Evolutionary conservation across 306 rosid species (phyloP).

Genomic region (Medicago ruthenica): DNA sequence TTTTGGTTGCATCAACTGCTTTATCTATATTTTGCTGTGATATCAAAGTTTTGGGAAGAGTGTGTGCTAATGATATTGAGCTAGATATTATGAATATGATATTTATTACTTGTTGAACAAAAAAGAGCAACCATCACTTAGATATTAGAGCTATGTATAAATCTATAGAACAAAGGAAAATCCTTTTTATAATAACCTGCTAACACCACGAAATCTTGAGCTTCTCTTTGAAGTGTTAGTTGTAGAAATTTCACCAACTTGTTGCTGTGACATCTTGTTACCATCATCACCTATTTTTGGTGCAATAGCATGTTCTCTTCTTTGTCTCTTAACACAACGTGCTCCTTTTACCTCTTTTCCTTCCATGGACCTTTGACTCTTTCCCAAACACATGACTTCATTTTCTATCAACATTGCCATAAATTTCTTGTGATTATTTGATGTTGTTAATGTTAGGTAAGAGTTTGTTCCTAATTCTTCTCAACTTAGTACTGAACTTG

Average conservation of each 20-base stretch:
- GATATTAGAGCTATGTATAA: no score
- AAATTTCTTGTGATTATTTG: slow-evolving; percentile 29
- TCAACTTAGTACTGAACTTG: slow-evolving; percentile 10
- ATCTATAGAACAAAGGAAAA: no score
- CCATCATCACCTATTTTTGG: background rate
- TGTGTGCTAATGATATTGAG: no score
- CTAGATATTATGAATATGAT: no score
- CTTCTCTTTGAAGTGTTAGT: slow-evolving; percentile 70
- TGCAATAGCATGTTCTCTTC: slow-evolving; percentile 52
- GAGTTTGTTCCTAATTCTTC: slow-evolving; percentile 2
- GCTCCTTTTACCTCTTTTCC: slow-evolving; percentile 49
- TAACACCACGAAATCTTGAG: slow-evolving; percentile 84
- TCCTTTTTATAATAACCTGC: no score
- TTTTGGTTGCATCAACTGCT: no score
- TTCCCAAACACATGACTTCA: slow-evolving; percentile 46
- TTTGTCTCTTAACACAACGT: slow-evolving; percentile 61
- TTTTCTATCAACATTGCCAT: slow-evolving; percentile 57
- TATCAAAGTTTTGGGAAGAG: no score
- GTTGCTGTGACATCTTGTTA: background rate
- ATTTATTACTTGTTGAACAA: no score
- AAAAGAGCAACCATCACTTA: no score
- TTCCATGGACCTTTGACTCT: slow-evolving; percentile 34
- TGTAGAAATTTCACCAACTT: slow-evolving; percentile 51
- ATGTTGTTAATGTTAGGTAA: slow-evolving; percentile 15
- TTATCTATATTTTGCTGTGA: no score